phyloP scores from a whole-genome alignment of 306 rosid genomes.

The Coriaria nepalensis region DNA sequence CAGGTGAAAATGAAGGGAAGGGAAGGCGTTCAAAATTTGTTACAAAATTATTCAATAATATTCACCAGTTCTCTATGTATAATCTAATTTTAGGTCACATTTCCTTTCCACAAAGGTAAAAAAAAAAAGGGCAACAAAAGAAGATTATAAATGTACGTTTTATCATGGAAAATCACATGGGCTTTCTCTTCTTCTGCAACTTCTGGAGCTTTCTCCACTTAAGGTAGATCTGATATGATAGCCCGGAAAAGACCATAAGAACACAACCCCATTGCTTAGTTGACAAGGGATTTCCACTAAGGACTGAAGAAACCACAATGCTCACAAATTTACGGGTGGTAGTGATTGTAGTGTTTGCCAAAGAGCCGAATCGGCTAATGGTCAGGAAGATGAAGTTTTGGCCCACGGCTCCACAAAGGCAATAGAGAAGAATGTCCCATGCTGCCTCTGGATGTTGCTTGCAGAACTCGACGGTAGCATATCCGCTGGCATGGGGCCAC shows the following conservation, averaged over 20 bases:
- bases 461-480: constrained; percentile 74
- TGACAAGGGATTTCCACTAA: constrained; percentile 91
- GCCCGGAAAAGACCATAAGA: constrained; percentile 77
- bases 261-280: constrained; percentile 92
- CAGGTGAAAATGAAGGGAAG: constrained; percentile 4
- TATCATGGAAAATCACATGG: constrained; percentile 26
- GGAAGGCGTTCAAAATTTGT: not conserved
- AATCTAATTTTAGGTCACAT: constrained; percentile 21
- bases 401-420: constrained; percentile 97
- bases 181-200: constrained; percentile 70
- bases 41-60: constrained; percentile 25
- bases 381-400: constrained; percentile 95
- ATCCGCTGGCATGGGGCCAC: constrained; percentile 69
- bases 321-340: constrained; percentile 96
- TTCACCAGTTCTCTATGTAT: constrained; percentile 20
- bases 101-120: constrained; percentile 16
- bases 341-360: constrained; percentile 90
- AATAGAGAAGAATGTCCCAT: constrained; percentile 75
- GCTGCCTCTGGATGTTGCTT: constrained; percentile 79
- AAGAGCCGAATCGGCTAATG: constrained; percentile 84
- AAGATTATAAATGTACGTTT: constrained; percentile 1
- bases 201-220: constrained; percentile 82
- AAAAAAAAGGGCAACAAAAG: constrained; percentile 8
- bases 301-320: constrained; percentile 79
- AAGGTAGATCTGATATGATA: constrained; percentile 86